Conservation (phyloP, 2,329 filamentous ascomycete species). For the Venturia oleaginea region DNA sequence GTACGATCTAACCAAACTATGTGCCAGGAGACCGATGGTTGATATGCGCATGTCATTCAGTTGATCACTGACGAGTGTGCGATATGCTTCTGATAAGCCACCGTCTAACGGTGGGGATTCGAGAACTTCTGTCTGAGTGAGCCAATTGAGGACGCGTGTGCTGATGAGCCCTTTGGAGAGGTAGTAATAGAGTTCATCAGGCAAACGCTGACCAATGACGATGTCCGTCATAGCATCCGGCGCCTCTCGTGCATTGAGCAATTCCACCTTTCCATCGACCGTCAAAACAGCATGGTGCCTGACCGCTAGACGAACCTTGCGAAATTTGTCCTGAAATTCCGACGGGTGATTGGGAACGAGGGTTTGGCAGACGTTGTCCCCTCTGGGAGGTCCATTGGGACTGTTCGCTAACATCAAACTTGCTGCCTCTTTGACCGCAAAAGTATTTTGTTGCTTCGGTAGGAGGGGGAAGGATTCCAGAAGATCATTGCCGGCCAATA, state of each 20-base stretch:
- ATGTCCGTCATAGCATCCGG: slow-evolving; percentile 69
- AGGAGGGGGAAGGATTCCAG: slow-evolving; percentile 65
- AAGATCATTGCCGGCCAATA: slow-evolving; percentile 76
- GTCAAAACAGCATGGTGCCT: slow-evolving; percentile 81
- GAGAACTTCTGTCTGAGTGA: slow-evolving; percentile 69
- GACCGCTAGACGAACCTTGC: slow-evolving; percentile 73
- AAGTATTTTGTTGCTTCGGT: slow-evolving; percentile 35
- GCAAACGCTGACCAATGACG: slow-evolving; percentile 81
- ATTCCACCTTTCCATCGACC: slow-evolving; percentile 65
- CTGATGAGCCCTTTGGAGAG: slow-evolving; percentile 75
- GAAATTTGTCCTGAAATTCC: slow-evolving; percentile 77
- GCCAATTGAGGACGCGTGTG: slow-evolving; percentile 68
- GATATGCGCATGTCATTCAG: slow-evolving; percentile 68
- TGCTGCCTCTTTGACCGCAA: slow-evolving; percentile 1
- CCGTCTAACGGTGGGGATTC: slow-evolving; percentile 81
- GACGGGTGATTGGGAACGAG: slow-evolving; percentile 71
- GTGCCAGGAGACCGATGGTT: slow-evolving; percentile 67
- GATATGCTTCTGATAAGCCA: slow-evolving; percentile 70
- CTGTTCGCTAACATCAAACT: background rate
- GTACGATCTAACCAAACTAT: slow-evolving; percentile 74
- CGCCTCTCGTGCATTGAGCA: slow-evolving; percentile 62
- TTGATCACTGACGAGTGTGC: slow-evolving; percentile 63
- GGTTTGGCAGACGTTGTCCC: slow-evolving; percentile 63
- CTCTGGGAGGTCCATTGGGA: slow-evolving; percentile 37
- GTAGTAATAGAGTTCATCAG: slow-evolving; percentile 85